Evolutionary conservation across 345 rosid species (phyloP).

Genomic region (Murraya koenigii): DNA sequence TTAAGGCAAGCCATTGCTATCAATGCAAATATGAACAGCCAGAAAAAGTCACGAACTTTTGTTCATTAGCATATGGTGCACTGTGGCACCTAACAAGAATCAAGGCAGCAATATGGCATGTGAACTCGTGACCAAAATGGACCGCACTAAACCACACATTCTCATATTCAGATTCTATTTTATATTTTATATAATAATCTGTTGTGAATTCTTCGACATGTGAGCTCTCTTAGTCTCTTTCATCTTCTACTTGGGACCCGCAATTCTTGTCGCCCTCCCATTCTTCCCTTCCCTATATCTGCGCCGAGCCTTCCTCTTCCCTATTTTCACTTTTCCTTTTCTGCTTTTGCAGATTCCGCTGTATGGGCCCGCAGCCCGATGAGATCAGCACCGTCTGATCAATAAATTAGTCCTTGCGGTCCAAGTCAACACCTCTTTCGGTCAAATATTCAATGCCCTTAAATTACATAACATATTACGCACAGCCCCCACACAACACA

Average conservation of each 20-base stretch:
- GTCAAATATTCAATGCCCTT: neutral
- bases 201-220: neutral
- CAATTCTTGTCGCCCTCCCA: neutral
- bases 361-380: neutral
- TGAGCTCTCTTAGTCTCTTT: constrained; percentile 11
- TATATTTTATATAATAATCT: too few relatives aligned
- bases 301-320: constrained; percentile 22
- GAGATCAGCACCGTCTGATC: constrained; percentile 5
- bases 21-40: too few relatives aligned
- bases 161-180: neutral
- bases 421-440: neutral
- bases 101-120: constrained; percentile 7
- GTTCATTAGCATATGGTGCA: constrained; percentile 12
- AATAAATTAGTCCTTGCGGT: neutral
- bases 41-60: constrained; percentile 8
- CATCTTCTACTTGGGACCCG: constrained; percentile 12
- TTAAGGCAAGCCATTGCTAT: constrained; percentile 1
- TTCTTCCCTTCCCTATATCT: constrained; percentile 26
- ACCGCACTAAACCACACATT: neutral
- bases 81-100: neutral
- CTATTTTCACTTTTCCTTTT: neutral
- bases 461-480: neutral
- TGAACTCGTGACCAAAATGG: constrained; percentile 17
- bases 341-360: constrained; percentile 17
- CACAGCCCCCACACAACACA: neutral